These are phyloP conservation scores for Alternaria rosae DNA, from an alignment of 2,329 filamentous ascomycete species.

Conservation along the genomic window DNA sequence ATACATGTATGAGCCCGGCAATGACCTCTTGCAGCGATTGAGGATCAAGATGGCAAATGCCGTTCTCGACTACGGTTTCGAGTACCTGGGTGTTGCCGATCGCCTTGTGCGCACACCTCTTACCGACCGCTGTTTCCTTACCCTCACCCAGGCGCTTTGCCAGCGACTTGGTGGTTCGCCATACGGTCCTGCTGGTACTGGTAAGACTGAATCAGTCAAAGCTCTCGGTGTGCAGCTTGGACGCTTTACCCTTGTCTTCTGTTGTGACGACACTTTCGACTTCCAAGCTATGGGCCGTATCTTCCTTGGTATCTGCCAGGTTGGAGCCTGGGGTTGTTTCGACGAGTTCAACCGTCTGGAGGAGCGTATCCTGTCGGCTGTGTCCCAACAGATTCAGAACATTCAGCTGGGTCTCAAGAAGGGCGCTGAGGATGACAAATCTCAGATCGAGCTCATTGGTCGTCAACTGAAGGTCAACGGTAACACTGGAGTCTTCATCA, in stretches of 20 bases:
- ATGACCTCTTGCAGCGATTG: conserved; percentile 82
- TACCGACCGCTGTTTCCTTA: conserved; percentile 97
- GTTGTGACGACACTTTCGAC: conserved; percentile 99
- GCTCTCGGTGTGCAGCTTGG: conserved; percentile 95
- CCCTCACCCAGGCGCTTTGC: conserved; percentile 92
- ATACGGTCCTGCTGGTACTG: conserved; percentile 95
- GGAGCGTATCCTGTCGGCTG: conserved; percentile 94
- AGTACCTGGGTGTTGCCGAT: conserved; percentile 96
- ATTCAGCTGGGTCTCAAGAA: conserved; percentile 96
- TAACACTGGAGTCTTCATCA: conserved; percentile 99
- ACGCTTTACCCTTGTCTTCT: conserved; percentile 97
- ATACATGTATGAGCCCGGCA: conserved; percentile 84
- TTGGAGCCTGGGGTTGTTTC: conserved; percentile 99
- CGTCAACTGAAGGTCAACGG: conserved; percentile 87
- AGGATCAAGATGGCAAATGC: conserved; percentile 97
- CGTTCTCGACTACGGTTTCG: conserved; percentile 93
- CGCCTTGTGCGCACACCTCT: conserved; percentile 95
- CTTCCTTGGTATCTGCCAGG: conserved; percentile 98
- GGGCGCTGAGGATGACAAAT: conserved; percentile 78
- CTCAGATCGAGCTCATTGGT: conserved; percentile 93
- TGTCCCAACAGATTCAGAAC: conserved; percentile 99
- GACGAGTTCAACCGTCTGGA: conserved; percentile 99
- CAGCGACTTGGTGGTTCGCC: conserved; percentile 96
- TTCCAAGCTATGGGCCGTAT: conserved; percentile 99
- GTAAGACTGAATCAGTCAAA: conserved; percentile 99